Conservation (phyloP, 768 basidiomycete species). For the Mycena metata region DNA sequence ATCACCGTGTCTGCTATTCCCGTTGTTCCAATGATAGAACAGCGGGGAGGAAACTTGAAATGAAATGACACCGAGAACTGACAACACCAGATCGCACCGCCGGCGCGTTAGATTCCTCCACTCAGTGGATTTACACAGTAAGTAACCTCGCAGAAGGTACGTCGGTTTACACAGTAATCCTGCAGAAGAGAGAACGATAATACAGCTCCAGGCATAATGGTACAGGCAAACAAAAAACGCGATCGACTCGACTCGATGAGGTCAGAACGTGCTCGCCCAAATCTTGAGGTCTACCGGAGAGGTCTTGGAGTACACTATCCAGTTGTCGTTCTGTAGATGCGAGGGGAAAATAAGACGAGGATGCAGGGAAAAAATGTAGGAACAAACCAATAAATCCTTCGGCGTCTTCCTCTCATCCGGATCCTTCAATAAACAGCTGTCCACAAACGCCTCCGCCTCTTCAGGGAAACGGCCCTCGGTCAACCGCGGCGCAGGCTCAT, state of each 20-base stretch:
- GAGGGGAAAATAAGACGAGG: no score
- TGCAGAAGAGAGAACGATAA: neutral
- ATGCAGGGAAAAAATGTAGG: no score
- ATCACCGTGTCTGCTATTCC: no score
- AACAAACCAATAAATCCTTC: slow-evolving; percentile 85
- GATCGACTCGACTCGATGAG: no score
- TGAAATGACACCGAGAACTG: no score
- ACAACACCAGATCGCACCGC: no score
- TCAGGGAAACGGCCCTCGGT: slow-evolving; percentile 78
- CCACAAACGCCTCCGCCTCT: slow-evolving; percentile 89
- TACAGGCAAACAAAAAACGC: slow-evolving; percentile 1
- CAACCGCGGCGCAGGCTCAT: slow-evolving; percentile 94
- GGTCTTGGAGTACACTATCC: slow-evolving; percentile 30
- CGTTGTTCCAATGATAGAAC: no score
- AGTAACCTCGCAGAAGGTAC: no score
- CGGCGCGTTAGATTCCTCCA: no score
- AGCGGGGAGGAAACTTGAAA: no score
- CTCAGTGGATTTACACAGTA: no score
- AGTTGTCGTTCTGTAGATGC: slow-evolving; percentile 29
- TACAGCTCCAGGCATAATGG: slow-evolving; percentile 22
- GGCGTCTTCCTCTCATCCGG: slow-evolving; percentile 87
- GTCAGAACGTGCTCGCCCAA: slow-evolving; percentile 37
- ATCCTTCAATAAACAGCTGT: slow-evolving; percentile 92
- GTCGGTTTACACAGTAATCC: no score
- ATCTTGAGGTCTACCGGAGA: slow-evolving; percentile 32